phyloP scores from a whole-genome alignment of 1,284 basidiomycete species.

The Agroathelia rolfsii region DNA sequence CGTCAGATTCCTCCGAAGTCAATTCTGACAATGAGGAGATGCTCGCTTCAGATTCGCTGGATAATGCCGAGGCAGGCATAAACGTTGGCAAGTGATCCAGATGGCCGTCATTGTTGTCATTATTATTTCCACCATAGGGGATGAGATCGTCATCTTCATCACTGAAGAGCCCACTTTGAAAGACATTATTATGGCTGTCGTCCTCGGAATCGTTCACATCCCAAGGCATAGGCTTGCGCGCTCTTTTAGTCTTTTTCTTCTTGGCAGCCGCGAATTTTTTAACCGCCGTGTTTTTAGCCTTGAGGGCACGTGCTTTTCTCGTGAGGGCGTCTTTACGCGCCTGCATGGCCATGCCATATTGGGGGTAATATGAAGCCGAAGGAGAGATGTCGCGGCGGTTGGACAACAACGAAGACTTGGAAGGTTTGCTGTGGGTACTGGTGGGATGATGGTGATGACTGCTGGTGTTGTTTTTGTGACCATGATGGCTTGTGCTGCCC shows the following conservation, averaged over 20 bases:
- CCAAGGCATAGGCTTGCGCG: constrained; percentile 23
- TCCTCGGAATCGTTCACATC: constrained; percentile 20
- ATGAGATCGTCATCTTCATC: constrained; percentile 9
- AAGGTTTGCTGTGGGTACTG: too few species aligned
- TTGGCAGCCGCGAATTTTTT: constrained; percentile 25
- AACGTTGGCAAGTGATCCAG: constrained; percentile 54
- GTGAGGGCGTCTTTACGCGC: too few species aligned
- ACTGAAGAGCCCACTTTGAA: constrained; percentile 10
- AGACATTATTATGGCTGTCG: constrained; percentile 13
- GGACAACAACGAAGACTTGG: too few species aligned
- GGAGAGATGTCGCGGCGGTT: too few species aligned
- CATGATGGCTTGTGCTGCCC: too few species aligned
- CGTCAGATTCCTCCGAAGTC: constrained; percentile 45
- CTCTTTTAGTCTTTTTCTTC: constrained; percentile 22
- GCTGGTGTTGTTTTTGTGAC: too few species aligned
- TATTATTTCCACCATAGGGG: constrained; percentile 16
- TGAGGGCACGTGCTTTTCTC: constrained; percentile 16
- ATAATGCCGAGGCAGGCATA: constrained; percentile 49
- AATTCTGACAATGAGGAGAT: constrained; percentile 29
- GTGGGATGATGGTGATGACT: too few species aligned
- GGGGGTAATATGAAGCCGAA: too few species aligned
- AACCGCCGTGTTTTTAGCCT: constrained; percentile 28
- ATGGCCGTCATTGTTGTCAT: constrained; percentile 27
- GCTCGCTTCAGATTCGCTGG: constrained; percentile 25
- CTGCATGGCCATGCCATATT: too few species aligned